phyloP scores from a whole-genome alignment of 768 basidiomycete genomes.

The Scleroderma bovista region DNA sequence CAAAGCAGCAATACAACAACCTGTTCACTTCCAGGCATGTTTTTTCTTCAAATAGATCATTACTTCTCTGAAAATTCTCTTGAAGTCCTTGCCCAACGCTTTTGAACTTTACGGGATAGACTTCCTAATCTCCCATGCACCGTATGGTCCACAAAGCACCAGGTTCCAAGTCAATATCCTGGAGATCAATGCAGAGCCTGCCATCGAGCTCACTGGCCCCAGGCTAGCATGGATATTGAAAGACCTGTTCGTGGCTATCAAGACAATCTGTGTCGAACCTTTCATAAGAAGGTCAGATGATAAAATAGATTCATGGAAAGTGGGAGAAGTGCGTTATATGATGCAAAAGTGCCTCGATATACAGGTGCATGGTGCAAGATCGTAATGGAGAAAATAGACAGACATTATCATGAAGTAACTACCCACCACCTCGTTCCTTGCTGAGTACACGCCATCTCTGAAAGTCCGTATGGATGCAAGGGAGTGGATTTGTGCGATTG shows the following conservation, averaged over 20 bases:
- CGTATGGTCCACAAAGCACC: constrained; percentile 2
- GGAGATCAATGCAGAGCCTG: constrained; percentile 94
- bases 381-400: neutral
- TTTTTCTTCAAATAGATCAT: neutral
- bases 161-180: constrained; percentile 65
- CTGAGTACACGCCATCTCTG: too few species aligned
- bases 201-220: constrained; percentile 88
- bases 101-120: constrained; percentile 97
- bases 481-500: neutral
- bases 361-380: constrained; percentile 34
- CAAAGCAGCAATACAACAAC: constrained; percentile 76
- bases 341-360: constrained; percentile 67
- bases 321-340: constrained; percentile 48
- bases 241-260: constrained; percentile 72
- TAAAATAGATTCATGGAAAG: constrained; percentile 33
- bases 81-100: constrained; percentile 78
- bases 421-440: constrained; percentile 7
- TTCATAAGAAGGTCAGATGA: constrained; percentile 31
- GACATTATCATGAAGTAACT: neutral
- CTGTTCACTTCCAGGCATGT: constrained; percentile 78
- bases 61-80: neutral
- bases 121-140: constrained; percentile 62
- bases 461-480: too few species aligned
- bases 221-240: constrained; percentile 76
- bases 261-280: constrained; percentile 62